A percentile compares a stretch with the other conserved stretches of the same genome.
These are phyloP conservation scores for Hypoxylon lenormandii DNA, from an alignment of 495 filamentous ascomycete genomes.

Conservation along the genomic window DNA sequence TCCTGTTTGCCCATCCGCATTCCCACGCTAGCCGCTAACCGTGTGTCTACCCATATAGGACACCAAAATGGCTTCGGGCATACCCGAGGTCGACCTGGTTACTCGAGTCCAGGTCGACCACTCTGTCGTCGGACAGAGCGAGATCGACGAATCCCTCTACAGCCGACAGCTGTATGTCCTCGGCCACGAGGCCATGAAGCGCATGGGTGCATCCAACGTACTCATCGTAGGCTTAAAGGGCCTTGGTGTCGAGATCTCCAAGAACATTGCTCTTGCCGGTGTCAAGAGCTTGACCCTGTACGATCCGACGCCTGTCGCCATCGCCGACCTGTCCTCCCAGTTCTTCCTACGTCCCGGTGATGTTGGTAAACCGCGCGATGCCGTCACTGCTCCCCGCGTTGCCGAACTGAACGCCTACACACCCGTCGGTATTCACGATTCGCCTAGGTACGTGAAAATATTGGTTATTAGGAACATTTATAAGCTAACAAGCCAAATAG, in stretches of 20 bases:
- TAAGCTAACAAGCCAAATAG: constrained; percentile 51
- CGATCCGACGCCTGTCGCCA: constrained; percentile 81
- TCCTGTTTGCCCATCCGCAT: neutral
- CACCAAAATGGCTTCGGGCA: constrained; percentile 54
- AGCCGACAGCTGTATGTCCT: constrained; percentile 98
- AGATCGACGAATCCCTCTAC: constrained; percentile 98
- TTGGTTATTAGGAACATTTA: neutral
- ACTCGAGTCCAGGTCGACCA: constrained; percentile 86
- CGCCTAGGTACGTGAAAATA: constrained; percentile 53
- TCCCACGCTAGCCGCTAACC: neutral
- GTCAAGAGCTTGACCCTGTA: constrained; percentile 84
- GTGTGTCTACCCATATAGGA: constrained; percentile 50
- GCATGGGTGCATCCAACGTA: constrained; percentile 95
- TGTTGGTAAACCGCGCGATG: constrained; percentile 90
- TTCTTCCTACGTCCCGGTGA: constrained; percentile 93
- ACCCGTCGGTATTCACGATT: constrained; percentile 80
- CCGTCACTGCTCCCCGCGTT: constrained; percentile 85
- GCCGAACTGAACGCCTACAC: constrained; percentile 97
- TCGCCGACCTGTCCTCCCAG: constrained; percentile 91
- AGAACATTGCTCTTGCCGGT: constrained; percentile 97
- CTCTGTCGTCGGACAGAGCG: constrained; percentile 62
- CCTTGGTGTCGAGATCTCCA: constrained; percentile 97
- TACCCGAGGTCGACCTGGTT: constrained; percentile 70
- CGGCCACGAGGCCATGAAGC: constrained; percentile 99
- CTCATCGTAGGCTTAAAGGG: constrained; percentile 92